These are phyloP conservation scores for Claviceps digitariae DNA, from an alignment of 2,329 filamentous ascomycete genomes.

Conservation along the genomic window DNA sequence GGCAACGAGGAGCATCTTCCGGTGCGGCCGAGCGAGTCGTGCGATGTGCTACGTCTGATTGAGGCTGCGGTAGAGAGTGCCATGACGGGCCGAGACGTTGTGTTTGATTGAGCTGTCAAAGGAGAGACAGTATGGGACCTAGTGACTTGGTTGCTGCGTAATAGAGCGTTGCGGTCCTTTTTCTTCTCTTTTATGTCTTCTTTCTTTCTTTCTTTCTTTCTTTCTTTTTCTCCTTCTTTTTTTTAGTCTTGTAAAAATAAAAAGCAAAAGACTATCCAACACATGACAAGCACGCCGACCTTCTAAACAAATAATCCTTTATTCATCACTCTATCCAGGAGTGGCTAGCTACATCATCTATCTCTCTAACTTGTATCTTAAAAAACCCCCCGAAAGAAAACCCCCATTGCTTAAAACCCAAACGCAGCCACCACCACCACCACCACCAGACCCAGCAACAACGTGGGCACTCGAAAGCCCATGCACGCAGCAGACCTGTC, in stretches of 20 bases:
- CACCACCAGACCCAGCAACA: not conserved
- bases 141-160: too few relatives aligned
- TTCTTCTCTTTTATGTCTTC: not conserved
- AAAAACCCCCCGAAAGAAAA: too few relatives aligned
- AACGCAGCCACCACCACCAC: not conserved
- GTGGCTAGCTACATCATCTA: too few relatives aligned
- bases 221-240: not conserved
- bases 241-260: too few relatives aligned
- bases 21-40: slow-evolving; percentile 37
- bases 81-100: slow-evolving; percentile 31
- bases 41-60: slow-evolving; percentile 39
- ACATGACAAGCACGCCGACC: too few relatives aligned
- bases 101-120: slow-evolving; percentile 15
- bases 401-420: not conserved
- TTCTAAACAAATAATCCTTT: too few relatives aligned
- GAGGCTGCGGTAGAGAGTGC: slow-evolving; percentile 39
- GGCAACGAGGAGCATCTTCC: slow-evolving; percentile 38
- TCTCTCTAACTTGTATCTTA: not conserved
- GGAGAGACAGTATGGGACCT: too few relatives aligned
- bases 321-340: too few relatives aligned
- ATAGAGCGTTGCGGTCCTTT: too few relatives aligned
- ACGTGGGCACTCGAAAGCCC: not conserved
- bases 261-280: too few relatives aligned
- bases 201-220: not conserved
- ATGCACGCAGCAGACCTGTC: not conserved